These are phyloP conservation scores for Entonaema liquescens DNA, from an alignment of 495 filamentous ascomycete species.

Conservation along the genomic window DNA sequence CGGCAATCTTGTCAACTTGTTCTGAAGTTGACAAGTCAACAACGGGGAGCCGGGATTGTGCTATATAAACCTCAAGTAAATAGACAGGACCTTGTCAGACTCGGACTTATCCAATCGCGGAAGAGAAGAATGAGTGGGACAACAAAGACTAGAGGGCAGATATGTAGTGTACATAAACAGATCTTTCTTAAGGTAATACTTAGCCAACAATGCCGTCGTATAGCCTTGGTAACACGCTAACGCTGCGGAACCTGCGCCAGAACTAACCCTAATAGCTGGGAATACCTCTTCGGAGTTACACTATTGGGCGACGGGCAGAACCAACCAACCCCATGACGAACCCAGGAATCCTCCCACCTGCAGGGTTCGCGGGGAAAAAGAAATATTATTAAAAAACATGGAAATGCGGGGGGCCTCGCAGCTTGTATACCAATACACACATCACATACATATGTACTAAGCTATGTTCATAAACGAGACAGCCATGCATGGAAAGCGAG, in stretches of 20 bases:
- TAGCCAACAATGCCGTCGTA: constrained; percentile 2
- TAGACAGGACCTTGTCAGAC: constrained; percentile 16
- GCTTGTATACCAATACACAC: constrained; percentile 16
- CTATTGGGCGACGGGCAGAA: constrained; percentile 20
- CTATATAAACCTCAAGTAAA: constrained; percentile 26
- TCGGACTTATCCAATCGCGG: constrained; percentile 26
- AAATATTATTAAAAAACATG: constrained; percentile 6
- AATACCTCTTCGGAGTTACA: not conserved
- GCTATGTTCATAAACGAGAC: constrained; percentile 24
- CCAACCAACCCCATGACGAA: constrained; percentile 20
- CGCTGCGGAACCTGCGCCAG: constrained; percentile 25
- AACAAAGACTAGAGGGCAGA: not conserved
- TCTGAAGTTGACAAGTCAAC: constrained; percentile 29
- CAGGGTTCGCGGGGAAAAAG: constrained; percentile 27
- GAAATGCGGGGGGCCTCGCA: constrained; percentile 26
- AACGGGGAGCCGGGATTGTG: constrained; percentile 33
- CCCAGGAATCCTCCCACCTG: constrained; percentile 20
- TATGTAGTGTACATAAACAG: constrained; percentile 5
- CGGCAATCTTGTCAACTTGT: constrained; percentile 30
- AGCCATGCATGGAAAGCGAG: constrained; percentile 36
- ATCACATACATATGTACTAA: not conserved
- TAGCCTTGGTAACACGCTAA: constrained; percentile 19
- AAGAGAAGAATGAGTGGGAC: not conserved
- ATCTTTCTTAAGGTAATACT: not conserved
- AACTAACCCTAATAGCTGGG: constrained; percentile 28